phyloP scores from a whole-genome alignment of 1,139 yeast genomes.

The Suhomyces atakaporum region DNA sequence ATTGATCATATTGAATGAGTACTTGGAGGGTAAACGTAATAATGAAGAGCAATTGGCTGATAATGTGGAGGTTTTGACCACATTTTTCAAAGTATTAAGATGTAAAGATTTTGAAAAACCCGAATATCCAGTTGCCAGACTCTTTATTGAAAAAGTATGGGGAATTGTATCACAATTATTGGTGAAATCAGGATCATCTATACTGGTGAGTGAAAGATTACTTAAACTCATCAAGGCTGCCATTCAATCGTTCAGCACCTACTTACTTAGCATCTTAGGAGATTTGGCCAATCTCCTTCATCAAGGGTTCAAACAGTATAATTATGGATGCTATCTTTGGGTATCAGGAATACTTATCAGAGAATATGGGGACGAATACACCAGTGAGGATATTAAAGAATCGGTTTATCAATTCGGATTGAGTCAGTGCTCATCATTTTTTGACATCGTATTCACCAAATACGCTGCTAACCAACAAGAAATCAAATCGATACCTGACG shows the following conservation, averaged over 20 bases:
- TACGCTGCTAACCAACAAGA: slow-evolving; percentile 23
- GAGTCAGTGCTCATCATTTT: slow-evolving; percentile 47
- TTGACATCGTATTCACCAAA: slow-evolving; percentile 30
- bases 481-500: slow-evolving; percentile 60
- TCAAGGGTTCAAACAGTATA: slow-evolving; percentile 66
- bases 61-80: slow-evolving; percentile 70
- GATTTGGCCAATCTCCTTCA: slow-evolving; percentile 64
- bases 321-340: slow-evolving; percentile 86
- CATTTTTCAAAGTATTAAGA: slow-evolving; percentile 64
- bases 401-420: slow-evolving; percentile 52
- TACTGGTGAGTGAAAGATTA: slow-evolving; percentile 70
- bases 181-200: slow-evolving; percentile 53
- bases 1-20: slow-evolving; percentile 46
- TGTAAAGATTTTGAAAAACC: slow-evolving; percentile 36
- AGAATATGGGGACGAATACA: slow-evolving; percentile 69
- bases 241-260: slow-evolving; percentile 68
- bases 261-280: slow-evolving; percentile 61
- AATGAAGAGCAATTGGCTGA: slow-evolving; percentile 50
- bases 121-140: slow-evolving; percentile 57
- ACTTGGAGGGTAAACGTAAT: slow-evolving; percentile 13
- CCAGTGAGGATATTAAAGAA: slow-evolving; percentile 36
- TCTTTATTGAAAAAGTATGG: slow-evolving; percentile 58
- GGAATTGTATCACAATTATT: slow-evolving; percentile 56
- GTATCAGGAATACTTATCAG: slow-evolving; percentile 82
- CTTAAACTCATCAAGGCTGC: slow-evolving; percentile 68